phyloP scores from a whole-genome alignment of 2,329 filamentous ascomycete species.

The Corniculantispora saksenae region DNA sequence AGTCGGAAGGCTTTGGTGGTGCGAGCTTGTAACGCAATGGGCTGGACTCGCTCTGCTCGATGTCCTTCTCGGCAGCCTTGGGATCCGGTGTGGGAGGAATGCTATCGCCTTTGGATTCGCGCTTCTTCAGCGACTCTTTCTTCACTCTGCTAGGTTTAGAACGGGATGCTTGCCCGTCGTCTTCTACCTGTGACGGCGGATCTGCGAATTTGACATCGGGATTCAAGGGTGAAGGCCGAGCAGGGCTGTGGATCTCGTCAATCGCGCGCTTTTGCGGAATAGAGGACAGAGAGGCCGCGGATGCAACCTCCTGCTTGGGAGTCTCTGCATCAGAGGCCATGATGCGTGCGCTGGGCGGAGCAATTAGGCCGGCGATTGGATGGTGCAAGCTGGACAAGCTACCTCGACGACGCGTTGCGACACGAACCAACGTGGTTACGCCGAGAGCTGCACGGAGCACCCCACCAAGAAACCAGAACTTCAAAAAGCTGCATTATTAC shows the following conservation, averaged over 20 bases:
- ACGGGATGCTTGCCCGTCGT: constrained; percentile 41
- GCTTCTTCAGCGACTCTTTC: constrained; percentile 69
- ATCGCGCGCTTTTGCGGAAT: constrained; percentile 66
- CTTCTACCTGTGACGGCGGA: constrained; percentile 43
- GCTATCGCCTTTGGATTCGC: constrained; percentile 62
- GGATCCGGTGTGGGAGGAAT: constrained; percentile 59
- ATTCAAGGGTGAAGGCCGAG: constrained; percentile 74
- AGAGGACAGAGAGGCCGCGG: constrained; percentile 43
- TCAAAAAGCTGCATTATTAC: constrained; percentile 8
- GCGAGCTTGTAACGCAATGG: constrained; percentile 64
- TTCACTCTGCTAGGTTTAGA: constrained; percentile 52
- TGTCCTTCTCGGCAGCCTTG: constrained; percentile 36
- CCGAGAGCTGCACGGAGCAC: constrained; percentile 3
- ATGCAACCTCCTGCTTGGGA: constrained; percentile 44
- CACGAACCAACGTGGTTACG: neutral
- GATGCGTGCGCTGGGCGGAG: constrained; percentile 21
- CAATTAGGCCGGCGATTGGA: neutral
- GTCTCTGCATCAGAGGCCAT: constrained; percentile 41
- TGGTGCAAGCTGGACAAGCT: neutral
- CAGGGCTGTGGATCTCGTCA: constrained; percentile 70
- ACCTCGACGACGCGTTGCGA: constrained; percentile 15
- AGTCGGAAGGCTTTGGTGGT: constrained; percentile 63
- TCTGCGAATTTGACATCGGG: constrained; percentile 55
- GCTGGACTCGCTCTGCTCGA: constrained; percentile 46
- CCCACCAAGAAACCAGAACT: neutral